Conservation (phyloP, 805 yeast genomes). For the Peterozyma toletana region DNA sequence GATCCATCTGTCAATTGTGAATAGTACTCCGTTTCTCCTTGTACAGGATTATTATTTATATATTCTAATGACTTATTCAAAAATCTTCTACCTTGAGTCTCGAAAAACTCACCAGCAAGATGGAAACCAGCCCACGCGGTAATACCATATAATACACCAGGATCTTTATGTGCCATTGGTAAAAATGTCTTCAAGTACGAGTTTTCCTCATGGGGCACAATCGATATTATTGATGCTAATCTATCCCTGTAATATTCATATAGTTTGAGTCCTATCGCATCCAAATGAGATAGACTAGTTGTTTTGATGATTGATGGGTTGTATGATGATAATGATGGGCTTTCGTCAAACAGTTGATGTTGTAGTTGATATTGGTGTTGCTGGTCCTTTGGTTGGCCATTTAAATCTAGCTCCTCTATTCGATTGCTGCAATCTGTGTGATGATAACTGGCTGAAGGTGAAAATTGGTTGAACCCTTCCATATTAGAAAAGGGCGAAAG, state of each 20-base stretch:
- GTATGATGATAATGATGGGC: slow-evolving; percentile 13
- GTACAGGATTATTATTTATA: slow-evolving; percentile 24
- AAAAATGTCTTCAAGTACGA: slow-evolving; percentile 43
- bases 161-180: slow-evolving; percentile 47
- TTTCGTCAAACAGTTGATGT: too few species aligned
- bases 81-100: slow-evolving; percentile 39
- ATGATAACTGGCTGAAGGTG: too few species aligned
- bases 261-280: slow-evolving; percentile 28
- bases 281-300: slow-evolving; percentile 19
- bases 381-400: slow-evolving; percentile 8
- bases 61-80: slow-evolving; percentile 39
- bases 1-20: slow-evolving; percentile 7
- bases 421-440: too few species aligned
- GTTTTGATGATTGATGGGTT: slow-evolving; percentile 21
- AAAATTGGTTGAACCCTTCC: not conserved
- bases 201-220: slow-evolving; percentile 44
- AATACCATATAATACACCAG: slow-evolving; percentile 43
- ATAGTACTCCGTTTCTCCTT: slow-evolving; percentile 11
- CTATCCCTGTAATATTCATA: slow-evolving; percentile 43
- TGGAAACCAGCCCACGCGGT: slow-evolving; percentile 53
- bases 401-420: not conserved
- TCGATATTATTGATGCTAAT: slow-evolving; percentile 33
- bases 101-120: slow-evolving; percentile 34
- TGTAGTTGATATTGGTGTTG: slow-evolving; percentile 8
- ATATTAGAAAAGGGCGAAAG: slow-evolving; percentile 16